Evolutionary conservation across 768 basidiomycete species (phyloP), one percentile per base, ranked within the genome.

Genomic region (Suillus cothurnatus): DNA sequence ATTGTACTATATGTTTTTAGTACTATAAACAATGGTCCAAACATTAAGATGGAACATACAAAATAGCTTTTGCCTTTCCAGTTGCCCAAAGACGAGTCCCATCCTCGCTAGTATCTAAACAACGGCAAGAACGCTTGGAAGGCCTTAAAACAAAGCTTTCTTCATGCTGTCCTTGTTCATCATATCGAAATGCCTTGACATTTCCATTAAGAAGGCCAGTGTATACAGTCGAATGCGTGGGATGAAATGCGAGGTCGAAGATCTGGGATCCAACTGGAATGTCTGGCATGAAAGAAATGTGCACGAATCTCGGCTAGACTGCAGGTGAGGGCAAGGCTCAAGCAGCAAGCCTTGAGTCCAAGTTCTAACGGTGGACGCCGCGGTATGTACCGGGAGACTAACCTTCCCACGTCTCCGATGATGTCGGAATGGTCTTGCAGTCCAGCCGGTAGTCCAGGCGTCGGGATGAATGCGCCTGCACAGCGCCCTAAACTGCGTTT

Each of bases 201-300:
- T 91, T 83, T 12, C 96, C 96, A 0, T 92, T 90, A 19, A 98
- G 80, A 2, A 97, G 86, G 6, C 86, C 91, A 0, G 86, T 81
- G 76, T 91, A 95, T 4, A 95, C 86, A n/a, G 87, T 82, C 1
- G 88, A 78, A 57, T 84, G 72, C 6, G 81, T 82, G 0, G 96
- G 95, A 71, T 97, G 94, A 72, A 97, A 98, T 2, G 84, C 86
- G 49, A 97, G 80, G 80, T 97, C 96, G 77, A 97, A 97, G 34
- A 95, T 86, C 76, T 97, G 92, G 9, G 87, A 85, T 57, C 87
- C 87, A 53, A 90, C 83, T 26, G 83, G 81, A 59, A 95, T 89
- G 79, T 93, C 81, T 34, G 86, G 82, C 84, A 86, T 85, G 53
- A 53, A 38, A 32, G 4, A 11, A 21, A 34, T 6, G 61, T 26